phyloP scores from a whole-genome alignment of 2,329 filamentous ascomycete genomes.

The Penicillium sp. region DNA sequence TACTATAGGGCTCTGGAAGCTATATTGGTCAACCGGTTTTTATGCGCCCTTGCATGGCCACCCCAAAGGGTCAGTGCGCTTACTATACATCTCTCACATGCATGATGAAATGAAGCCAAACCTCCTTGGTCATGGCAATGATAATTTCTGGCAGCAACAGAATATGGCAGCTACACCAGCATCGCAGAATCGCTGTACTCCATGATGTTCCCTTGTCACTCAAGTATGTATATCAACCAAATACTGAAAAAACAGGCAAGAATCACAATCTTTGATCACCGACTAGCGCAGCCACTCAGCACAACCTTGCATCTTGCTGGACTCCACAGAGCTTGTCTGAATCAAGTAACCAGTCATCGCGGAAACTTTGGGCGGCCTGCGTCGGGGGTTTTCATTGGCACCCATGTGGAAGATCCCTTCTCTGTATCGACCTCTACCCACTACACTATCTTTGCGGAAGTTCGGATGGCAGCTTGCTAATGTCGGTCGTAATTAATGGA shows the following conservation, averaged over 20 bases:
- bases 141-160: not conserved
- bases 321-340: constrained; percentile 1
- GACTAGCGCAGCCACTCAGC: not conserved
- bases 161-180: not conserved
- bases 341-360: constrained; percentile 2
- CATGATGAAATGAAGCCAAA: not conserved
- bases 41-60: constrained; percentile 7
- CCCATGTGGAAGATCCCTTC: constrained; percentile 17
- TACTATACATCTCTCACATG: constrained; percentile 9
- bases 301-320: constrained; percentile 4
- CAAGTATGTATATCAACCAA: not conserved
- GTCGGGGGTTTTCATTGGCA: constrained; percentile 5
- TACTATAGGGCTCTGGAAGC: not conserved
- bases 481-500: constrained; percentile 9
- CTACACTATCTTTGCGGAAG: constrained; percentile 1
- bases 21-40: constrained; percentile 1
- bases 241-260: not conserved
- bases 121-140: not conserved
- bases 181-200: not conserved
- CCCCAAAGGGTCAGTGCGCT: constrained; percentile 6
- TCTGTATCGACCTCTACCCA: constrained; percentile 2
- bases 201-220: not conserved
- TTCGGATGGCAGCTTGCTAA: constrained; percentile 2
- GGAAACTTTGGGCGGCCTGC: not conserved
- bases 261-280: not conserved